Base-by-base conservation (phyloP, 805 yeast species). In the Cyberlindnera petersonii region DNA sequence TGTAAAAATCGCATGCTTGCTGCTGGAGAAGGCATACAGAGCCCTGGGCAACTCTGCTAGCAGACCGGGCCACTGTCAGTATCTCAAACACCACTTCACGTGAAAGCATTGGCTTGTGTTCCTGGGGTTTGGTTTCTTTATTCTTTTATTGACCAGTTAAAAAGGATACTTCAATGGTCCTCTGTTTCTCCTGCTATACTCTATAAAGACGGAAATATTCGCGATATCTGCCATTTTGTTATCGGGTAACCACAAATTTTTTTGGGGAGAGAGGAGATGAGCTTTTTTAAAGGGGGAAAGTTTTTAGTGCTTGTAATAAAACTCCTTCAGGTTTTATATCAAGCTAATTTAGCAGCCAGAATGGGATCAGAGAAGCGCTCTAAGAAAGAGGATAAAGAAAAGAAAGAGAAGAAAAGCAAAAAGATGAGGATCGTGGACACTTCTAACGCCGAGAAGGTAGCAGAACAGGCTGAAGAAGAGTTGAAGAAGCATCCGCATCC, bases 391-490 rank as follows among this genome's bases (percentile, higher is more conserved):
- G 51, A 43, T 11, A 44, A 18, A 26, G 33, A 24, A 16, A 45
- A 47, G 20, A 50, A 43, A 39, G 70, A 66, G 33, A 38, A 68
- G 77, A 26, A 54, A 51, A 54, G 52, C 44, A 75, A 75, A 62
- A 76, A 71, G 56, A 70, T 71, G 31, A 70, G 71, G 59, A 61
- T 56, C 22, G 67, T 68, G 13, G 70, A 68, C 26, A 68, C 72
- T 3, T 76, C 83, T 2, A 65, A 70, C 40, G 81, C 86, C 2
- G 86, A 81, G 50, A 62, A 64, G 17, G 79, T 80, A 14, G 86
- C 86, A 5, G 87, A 80, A 56, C 68, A 68, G 17, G 84, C 86
- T 4, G 86, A 82, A 55, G 74, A 68, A 37, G 68, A 71, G 44
- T 57, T 73, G 30, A 63, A 52, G 42, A 56, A 50, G 31, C 79